Conservation (phyloP, 2,329 filamentous ascomycete genomes). For the Fusarium xyrophilum region DNA sequence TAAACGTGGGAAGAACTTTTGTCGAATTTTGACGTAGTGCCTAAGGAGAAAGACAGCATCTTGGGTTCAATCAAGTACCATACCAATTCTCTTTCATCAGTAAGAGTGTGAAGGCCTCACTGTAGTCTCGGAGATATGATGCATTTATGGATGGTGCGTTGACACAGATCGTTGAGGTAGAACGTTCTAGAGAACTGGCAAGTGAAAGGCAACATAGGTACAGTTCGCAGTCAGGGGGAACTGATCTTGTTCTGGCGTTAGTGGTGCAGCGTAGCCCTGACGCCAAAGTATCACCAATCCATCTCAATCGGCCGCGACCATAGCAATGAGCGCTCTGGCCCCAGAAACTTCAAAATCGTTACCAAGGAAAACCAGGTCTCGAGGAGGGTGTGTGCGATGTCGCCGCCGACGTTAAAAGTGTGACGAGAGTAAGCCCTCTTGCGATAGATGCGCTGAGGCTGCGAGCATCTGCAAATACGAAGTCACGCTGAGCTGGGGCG, state of each 20-base stretch:
- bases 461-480: conserved; percentile 18
- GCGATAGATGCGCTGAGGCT: conserved; percentile 16
- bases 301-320: not conserved
- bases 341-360: not conserved
- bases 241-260: not conserved
- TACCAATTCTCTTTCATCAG: not conserved
- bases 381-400: conserved; percentile 27
- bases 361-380: conserved; percentile 15
- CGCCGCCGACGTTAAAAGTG: conserved; percentile 28
- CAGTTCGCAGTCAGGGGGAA: not conserved
- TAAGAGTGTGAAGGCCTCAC: too few species aligned
- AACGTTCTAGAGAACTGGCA: too few species aligned
- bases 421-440: conserved; percentile 26
- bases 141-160: not conserved
- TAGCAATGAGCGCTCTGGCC: not conserved
- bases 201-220: not conserved
- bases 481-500: conserved; percentile 22
- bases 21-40: not conserved
- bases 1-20: rapidly evolving
- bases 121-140: rapidly evolving
- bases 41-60: rapidly evolving
- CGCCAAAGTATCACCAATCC: not conserved
- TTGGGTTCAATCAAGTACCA: not conserved
- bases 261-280: not conserved
- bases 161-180: not conserved